These are phyloP conservation scores for Globisporangium nodosum DNA, from an alignment of 352 stramenopile genomes.

Conservation along the genomic window DNA sequence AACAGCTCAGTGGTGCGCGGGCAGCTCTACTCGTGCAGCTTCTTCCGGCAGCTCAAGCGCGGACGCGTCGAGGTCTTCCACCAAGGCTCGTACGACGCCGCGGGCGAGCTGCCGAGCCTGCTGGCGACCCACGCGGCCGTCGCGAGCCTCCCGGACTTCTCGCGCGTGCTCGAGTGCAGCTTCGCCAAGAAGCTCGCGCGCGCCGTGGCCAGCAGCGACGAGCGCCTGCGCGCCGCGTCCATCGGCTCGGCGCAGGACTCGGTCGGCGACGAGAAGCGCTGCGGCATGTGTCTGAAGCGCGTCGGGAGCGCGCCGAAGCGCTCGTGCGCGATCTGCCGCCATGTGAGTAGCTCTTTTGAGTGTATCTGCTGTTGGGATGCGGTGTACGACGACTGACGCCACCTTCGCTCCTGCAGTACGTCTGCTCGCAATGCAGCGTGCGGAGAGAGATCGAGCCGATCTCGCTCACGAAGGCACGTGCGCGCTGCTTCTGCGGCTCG, in stretches of 20 bases:
- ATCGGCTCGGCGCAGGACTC: slow-evolving; percentile 27
- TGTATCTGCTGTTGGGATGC: background rate
- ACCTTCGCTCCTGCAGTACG: background rate
- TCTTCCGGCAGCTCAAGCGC: slow-evolving; percentile 56
- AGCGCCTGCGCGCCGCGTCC: slow-evolving; percentile 23
- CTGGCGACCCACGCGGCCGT: slow-evolving; percentile 43
- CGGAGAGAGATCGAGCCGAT: slow-evolving; percentile 38
- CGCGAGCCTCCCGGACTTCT: slow-evolving; percentile 34
- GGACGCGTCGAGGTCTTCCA: slow-evolving; percentile 62
- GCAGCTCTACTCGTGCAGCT: slow-evolving; percentile 59
- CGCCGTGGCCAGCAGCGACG: slow-evolving; percentile 27
- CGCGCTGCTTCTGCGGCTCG: slow-evolving; percentile 55
- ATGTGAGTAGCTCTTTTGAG: slow-evolving; percentile 15
- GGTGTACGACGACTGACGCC: no score
- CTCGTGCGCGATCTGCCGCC: slow-evolving; percentile 39
- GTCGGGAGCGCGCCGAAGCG: slow-evolving; percentile 23
- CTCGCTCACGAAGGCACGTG: slow-evolving; percentile 9
- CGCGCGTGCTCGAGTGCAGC: slow-evolving; percentile 36
- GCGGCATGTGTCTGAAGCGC: slow-evolving; percentile 41
- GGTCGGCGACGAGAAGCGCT: slow-evolving; percentile 29
- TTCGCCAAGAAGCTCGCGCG: slow-evolving; percentile 59
- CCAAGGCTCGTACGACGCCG: slow-evolving; percentile 46
- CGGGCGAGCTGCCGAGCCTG: slow-evolving; percentile 33
- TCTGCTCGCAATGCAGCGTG: slow-evolving; percentile 42
- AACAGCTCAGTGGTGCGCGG: slow-evolving; percentile 52